phyloP scores from a whole-genome alignment of 2,329 filamentous ascomycete genomes.

The Biscogniauxia sp. region DNA sequence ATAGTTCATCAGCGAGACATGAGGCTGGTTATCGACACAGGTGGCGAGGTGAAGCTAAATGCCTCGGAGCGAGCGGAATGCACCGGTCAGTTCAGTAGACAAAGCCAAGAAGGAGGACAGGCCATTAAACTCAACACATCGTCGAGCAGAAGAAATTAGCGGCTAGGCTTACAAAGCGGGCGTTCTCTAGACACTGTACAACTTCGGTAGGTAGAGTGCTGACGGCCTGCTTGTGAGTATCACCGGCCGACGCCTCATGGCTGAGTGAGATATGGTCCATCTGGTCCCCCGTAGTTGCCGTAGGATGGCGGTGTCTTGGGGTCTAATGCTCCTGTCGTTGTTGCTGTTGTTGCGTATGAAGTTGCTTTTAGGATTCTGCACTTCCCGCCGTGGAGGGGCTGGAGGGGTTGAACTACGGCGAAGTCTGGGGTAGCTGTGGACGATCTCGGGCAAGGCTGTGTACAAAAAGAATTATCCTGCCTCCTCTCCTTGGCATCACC shows the following conservation, averaged over 20 bases:
- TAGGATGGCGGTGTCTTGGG: background rate
- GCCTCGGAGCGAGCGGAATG: conserved; percentile 3
- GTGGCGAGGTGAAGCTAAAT: conserved; percentile 90
- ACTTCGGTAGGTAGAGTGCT: conserved; percentile 78
- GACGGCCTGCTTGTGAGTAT: conserved; percentile 68
- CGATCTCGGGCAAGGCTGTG: background rate
- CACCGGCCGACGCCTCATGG: conserved; percentile 71
- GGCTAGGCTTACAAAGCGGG: conserved; percentile 71
- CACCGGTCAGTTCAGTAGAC: background rate
- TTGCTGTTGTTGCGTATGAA: background rate
- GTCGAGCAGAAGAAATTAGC: conserved; percentile 11
- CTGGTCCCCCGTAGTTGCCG: background rate
- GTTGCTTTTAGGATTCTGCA: background rate
- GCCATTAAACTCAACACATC: conserved; percentile 9
- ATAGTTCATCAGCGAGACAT: conserved; percentile 98
- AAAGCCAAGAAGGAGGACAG: background rate
- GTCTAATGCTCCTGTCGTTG: background rate
- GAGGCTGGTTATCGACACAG: conserved; percentile 76
- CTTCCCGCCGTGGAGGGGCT: conserved; percentile 4
- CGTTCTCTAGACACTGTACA: conserved; percentile 87
- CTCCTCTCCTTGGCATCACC: background rate
- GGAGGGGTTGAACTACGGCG: background rate
- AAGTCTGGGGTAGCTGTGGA: background rate
- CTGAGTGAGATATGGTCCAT: conserved; percentile 70
- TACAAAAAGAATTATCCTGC: background rate